Evolutionary conservation across 139 green algal genomes (phyloP).

Genomic region (Spirogloea muscicola): DNA sequence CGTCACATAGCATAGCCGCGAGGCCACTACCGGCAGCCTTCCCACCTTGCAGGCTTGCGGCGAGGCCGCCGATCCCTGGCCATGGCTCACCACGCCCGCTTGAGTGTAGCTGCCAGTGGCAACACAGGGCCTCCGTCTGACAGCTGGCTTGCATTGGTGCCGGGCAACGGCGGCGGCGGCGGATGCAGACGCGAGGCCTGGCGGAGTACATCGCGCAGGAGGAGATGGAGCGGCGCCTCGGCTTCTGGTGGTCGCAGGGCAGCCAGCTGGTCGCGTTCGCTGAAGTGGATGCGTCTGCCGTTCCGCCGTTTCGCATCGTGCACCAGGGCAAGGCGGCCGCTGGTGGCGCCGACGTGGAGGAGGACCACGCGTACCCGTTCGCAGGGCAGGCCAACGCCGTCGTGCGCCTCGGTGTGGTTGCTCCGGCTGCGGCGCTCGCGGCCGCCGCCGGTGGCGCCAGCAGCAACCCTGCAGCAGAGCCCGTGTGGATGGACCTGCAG

Average conservation of each 20-base stretch:
- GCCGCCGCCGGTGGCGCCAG: constrained; percentile 10
- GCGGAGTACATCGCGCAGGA: constrained; percentile 58
- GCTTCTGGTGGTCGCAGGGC: constrained; percentile 52
- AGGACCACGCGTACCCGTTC: constrained; percentile 54
- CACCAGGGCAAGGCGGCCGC: constrained; percentile 35
- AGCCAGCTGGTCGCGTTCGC: constrained; percentile 42
- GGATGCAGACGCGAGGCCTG: constrained; percentile 50
- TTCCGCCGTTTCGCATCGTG: constrained; percentile 47
- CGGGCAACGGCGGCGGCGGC: no score
- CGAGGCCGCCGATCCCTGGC: no score
- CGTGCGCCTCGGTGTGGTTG: constrained; percentile 48
- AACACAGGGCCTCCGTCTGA: no score
- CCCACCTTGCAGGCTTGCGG: no score
- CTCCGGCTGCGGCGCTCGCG: no score
- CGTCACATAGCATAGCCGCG: no score
- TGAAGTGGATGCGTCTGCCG: constrained; percentile 33
- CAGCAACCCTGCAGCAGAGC: no score
- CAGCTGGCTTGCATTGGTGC: no score
- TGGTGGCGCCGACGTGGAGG: constrained; percentile 33
- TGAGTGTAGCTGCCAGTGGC: no score
- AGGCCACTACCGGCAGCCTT: no score
- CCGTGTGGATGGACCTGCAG: constrained; percentile 47
- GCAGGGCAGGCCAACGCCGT: constrained; percentile 40
- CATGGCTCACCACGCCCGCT: no score
- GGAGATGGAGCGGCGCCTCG: constrained; percentile 51